Evolutionary conservation across 2,329 filamentous ascomycete genomes (phyloP).

Genomic region (Pseudogymnoascus verrucosus): DNA sequence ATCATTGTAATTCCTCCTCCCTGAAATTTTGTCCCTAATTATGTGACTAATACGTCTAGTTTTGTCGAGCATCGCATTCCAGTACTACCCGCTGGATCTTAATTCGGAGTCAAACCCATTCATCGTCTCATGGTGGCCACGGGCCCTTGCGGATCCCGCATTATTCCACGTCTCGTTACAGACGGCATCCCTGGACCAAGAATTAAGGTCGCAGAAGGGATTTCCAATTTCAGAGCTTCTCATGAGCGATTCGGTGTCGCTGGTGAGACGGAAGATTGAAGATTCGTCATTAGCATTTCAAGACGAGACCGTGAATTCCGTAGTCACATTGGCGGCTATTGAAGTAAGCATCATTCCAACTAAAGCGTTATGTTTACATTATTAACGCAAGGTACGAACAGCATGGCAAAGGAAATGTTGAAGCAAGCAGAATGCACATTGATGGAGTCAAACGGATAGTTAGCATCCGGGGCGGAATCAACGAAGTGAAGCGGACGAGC

Average conservation of each 20-base stretch:
- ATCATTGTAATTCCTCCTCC: slow-evolving; percentile 38
- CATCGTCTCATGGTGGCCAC: slow-evolving; percentile 52
- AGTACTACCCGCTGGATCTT: slow-evolving; percentile 51
- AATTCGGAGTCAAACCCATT: slow-evolving; percentile 47
- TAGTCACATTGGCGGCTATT: slow-evolving; percentile 50
- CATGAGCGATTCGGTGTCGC: slow-evolving; percentile 47
- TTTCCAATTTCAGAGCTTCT: slow-evolving; percentile 46
- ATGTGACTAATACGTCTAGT: slow-evolving; percentile 32
- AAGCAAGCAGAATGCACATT: slow-evolving; percentile 40
- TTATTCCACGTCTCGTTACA: slow-evolving; percentile 52
- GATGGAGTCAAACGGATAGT: slow-evolving; percentile 43
- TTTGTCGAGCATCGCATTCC: slow-evolving; percentile 48
- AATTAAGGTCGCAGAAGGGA: slow-evolving; percentile 42
- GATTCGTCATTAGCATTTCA: slow-evolving; percentile 39
- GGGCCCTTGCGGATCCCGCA: slow-evolving; percentile 46
- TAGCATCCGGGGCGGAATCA: slow-evolving; percentile 42
- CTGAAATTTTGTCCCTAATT: not conserved
- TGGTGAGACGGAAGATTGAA: slow-evolving; percentile 43
- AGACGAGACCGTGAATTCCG: slow-evolving; percentile 48
- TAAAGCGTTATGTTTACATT: not conserved
- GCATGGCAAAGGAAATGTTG: slow-evolving; percentile 45
- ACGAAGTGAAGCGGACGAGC: slow-evolving; percentile 38
- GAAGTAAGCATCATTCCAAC: slow-evolving; percentile 33
- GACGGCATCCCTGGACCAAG: slow-evolving; percentile 49
- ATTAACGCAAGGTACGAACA: slow-evolving; percentile 20